These are phyloP conservation scores for Didymosphaeria variabile DNA, from an alignment of 2,329 filamentous ascomycete genomes.

Conservation along the genomic window DNA sequence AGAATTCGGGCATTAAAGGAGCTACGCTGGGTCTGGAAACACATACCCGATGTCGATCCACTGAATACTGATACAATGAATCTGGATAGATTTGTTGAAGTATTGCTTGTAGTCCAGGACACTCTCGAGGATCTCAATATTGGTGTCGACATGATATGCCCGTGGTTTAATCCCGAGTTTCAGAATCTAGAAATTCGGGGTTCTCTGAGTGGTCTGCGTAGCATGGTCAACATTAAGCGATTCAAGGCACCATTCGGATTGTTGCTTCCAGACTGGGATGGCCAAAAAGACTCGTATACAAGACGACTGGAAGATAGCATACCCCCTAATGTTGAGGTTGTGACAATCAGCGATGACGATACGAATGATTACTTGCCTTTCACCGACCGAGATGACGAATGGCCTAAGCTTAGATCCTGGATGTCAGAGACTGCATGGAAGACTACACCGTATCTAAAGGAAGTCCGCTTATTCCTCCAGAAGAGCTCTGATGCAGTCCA, in stretches of 20 bases:
- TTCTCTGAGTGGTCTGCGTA: not conserved
- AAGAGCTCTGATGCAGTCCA: not conserved
- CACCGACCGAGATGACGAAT: not conserved
- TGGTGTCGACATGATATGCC: not conserved
- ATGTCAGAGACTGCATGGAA: conserved; percentile 3
- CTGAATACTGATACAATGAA: not conserved
- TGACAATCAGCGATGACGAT: conserved; percentile 5
- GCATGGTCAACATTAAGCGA: conserved; percentile 2
- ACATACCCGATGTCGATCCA: conserved; percentile 3
- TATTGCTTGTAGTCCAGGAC: conserved; percentile 1
- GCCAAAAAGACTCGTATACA: not conserved
- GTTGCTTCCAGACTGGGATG: conserved; percentile 1
- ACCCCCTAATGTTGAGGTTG: conserved; percentile 13
- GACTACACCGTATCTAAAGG: conserved; percentile 1
- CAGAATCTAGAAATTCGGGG: not conserved
- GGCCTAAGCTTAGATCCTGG: not conserved
- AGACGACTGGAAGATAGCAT: conserved; percentile 9
- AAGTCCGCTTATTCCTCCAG: conserved; percentile 1
- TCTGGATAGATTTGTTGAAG: conserved; percentile 6
- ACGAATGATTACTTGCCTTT: not conserved
- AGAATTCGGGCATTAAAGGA: not conserved
- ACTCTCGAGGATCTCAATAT: conserved; percentile 9
- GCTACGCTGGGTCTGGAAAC: conserved; percentile 2
- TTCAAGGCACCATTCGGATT: conserved; percentile 2
- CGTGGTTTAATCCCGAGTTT: not conserved